These are phyloP conservation scores for Aspergillus haitiensis DNA, from an alignment of 495 filamentous ascomycete genomes.

Conservation along the genomic window DNA sequence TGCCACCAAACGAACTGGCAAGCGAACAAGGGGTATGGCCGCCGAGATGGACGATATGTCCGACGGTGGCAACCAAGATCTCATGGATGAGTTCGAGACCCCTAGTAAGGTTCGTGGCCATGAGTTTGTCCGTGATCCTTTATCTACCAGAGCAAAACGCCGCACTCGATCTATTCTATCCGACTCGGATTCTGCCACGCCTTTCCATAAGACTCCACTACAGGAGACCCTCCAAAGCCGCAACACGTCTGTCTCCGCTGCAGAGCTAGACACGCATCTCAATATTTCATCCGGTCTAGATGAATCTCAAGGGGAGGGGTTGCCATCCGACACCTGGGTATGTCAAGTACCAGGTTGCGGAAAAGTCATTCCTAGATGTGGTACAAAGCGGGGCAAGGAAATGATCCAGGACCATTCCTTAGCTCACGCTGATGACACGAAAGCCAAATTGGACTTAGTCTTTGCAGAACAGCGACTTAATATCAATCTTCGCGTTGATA, in stretches of 20 bases:
- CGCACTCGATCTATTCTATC: constrained; percentile 39
- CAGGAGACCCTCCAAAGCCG: constrained; percentile 35
- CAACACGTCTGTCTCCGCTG: constrained; percentile 26
- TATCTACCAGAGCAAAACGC: constrained; percentile 37
- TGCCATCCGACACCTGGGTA: constrained; percentile 64
- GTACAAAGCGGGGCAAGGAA: constrained; percentile 55
- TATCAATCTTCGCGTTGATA: constrained; percentile 38
- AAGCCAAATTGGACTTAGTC: constrained; percentile 60
- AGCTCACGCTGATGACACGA: constrained; percentile 62
- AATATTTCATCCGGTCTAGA: constrained; percentile 39
- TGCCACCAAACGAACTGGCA: constrained; percentile 44
- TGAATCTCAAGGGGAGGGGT: constrained; percentile 36
- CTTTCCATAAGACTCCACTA: constrained; percentile 38
- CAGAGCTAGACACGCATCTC: constrained; percentile 26
- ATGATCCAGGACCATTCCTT: constrained; percentile 64
- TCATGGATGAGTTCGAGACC: constrained; percentile 44
- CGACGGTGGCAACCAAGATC: constrained; percentile 38
- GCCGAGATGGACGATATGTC: constrained; percentile 34
- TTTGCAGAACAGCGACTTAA: constrained; percentile 48
- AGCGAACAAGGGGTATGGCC: constrained; percentile 47
- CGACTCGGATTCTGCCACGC: constrained; percentile 32
- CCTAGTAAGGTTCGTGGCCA: constrained; percentile 47
- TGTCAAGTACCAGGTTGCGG: constrained; percentile 69
- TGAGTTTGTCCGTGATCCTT: constrained; percentile 46
- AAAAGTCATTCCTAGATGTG: constrained; percentile 60